phyloP scores from a whole-genome alignment of 441 rosid species.

The Pelargonium myrrhifolium region DNA sequence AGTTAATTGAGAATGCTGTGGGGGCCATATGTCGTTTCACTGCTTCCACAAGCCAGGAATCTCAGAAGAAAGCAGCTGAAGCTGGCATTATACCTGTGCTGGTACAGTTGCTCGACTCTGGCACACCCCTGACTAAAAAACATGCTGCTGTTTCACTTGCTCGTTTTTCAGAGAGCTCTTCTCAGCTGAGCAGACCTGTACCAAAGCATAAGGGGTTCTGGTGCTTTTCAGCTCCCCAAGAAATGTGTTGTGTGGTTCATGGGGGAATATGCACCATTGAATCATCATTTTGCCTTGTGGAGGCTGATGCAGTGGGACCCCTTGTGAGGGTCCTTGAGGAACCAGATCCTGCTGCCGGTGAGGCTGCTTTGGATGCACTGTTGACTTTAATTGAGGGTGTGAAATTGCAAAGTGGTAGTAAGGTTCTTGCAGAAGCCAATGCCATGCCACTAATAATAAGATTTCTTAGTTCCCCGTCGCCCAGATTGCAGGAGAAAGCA shows the following conservation, averaged over 20 bases:
- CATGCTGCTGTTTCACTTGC: slow-evolving; percentile 43
- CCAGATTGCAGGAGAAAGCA: slow-evolving; percentile 47
- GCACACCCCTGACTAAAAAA: slow-evolving; percentile 39
- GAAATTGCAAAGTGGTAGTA: slow-evolving; percentile 46
- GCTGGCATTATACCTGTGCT: slow-evolving; percentile 42
- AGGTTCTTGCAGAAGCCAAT: slow-evolving; percentile 46
- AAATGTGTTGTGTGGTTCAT: slow-evolving; percentile 37
- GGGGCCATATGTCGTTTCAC: slow-evolving; percentile 46
- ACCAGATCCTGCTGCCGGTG: slow-evolving; percentile 36
- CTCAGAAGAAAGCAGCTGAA: slow-evolving; percentile 52
- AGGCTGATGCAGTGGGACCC: slow-evolving; percentile 48
- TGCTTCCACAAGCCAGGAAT: slow-evolving; percentile 30
- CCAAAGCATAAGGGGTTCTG: slow-evolving; percentile 35
- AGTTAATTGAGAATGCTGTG: slow-evolving; percentile 41
- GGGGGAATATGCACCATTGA: slow-evolving; percentile 45
- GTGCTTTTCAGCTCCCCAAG: slow-evolving; percentile 48
- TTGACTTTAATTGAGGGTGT: slow-evolving; percentile 49
- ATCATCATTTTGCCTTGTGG: slow-evolving; percentile 58
- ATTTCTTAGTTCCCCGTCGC: slow-evolving; percentile 43
- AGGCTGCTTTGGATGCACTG: slow-evolving; percentile 53
- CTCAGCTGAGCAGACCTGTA: slow-evolving; percentile 29
- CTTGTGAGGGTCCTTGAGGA: slow-evolving; percentile 45
- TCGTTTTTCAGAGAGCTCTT: slow-evolving; percentile 44
- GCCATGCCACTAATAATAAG: slow-evolving; percentile 43
- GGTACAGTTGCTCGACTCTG: slow-evolving; percentile 38